Base-by-base conservation (phyloP, 768 basidiomycete species). In the Cystofilobasidium capitatum region DNA sequence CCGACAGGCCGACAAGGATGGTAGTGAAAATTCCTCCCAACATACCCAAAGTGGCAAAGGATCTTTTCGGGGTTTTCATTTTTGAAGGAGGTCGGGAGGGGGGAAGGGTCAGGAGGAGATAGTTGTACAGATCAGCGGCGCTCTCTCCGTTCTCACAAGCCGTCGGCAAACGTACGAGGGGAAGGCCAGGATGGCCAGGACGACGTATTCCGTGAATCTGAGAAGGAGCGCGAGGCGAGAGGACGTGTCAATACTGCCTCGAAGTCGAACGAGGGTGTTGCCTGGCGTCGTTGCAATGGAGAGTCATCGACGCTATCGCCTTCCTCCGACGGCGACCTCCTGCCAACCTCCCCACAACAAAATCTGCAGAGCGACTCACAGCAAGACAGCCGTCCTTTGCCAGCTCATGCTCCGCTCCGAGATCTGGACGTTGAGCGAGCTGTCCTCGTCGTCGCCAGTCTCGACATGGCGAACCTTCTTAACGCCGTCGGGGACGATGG, bases 111-210 rank as follows among this genome's bases (percentile, higher is more conserved):
- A 49, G 47, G 6, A 22, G 22, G 47, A 22, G 26, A 49, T 22
- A 8, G n/a, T 29, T 65, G 64, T 61, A 71, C 71, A 8, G 66
- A 68, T n/a, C n/a, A n/a, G n/a, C n/a, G n/a, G n/a, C n/a, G n/a
- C n/a, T n/a, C n/a, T n/a, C n/a, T n/a, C n/a, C n/a, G n/a, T n/a
- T n/a, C n/a, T n/a, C n/a, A n/a, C n/a, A n/a, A n/a, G n/a, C n/a
- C n/a, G n/a, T n/a, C n/a, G n/a, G n/a, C n/a, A n/a, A n/a, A n/a
- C n/a, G n/a, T n/a, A n/a, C 49, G 59, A 71, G 2, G 72, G 72
- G 69, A 73, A 73, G 24, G 72, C 71, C 14, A 73, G 66, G 62
- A 71, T 71, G 22, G 59, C 72, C 39, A 73, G 40, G 3, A 73
- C 72, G 45, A 73, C 65, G 45, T 71, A 73, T 54, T 73, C 71